Percentiles rank a stretch among this genome's conserved stretches.
phyloP scores from a whole-genome alignment of 371 early-diverging fungal genomes.

The Catenaria anguillulae region DNA sequence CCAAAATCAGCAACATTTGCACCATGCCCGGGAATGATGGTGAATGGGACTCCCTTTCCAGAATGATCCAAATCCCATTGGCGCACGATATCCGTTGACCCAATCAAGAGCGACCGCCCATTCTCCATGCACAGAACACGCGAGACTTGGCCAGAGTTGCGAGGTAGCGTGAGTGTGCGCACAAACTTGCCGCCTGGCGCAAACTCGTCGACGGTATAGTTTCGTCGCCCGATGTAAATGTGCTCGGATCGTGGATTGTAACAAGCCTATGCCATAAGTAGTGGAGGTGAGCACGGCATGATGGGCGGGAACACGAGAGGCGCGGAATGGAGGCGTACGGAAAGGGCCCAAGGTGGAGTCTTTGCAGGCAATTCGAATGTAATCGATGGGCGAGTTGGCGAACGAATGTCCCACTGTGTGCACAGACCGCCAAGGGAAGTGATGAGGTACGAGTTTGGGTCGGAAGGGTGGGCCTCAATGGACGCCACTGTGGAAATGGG shows the following conservation, averaged over 20 bases:
- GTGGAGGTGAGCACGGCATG: too few relatives aligned
- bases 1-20: conserved; percentile 63
- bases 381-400: conserved; percentile 33
- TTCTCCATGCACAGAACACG: conserved; percentile 62
- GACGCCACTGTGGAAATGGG: conserved; percentile 70
- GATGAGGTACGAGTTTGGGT: conserved; percentile 38
- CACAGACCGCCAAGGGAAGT: conserved; percentile 75
- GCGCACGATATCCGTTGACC: conserved; percentile 82
- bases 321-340: conserved; percentile 66
- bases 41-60: conserved; percentile 58
- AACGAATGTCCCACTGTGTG: conserved; percentile 65
- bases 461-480: conserved; percentile 46
- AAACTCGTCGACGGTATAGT: conserved; percentile 77
- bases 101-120: conserved; percentile 64
- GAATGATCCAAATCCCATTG: conserved; percentile 58
- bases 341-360: conserved; percentile 80
- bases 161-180: conserved; percentile 63
- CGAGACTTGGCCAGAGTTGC: conserved; percentile 79
- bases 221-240: conserved; percentile 46
- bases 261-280: too few relatives aligned
- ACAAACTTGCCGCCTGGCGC: conserved; percentile 50
- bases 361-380: conserved; percentile 40
- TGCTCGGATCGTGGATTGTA: conserved; percentile 38
- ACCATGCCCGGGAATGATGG: conserved; percentile 78
- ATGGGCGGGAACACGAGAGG: too few relatives aligned